Percentiles rank a stretch among this genome's conserved stretches.
Evolutionary conservation across 169 alveolate species (phyloP).

Genomic region (Babesia divergens): DNA sequence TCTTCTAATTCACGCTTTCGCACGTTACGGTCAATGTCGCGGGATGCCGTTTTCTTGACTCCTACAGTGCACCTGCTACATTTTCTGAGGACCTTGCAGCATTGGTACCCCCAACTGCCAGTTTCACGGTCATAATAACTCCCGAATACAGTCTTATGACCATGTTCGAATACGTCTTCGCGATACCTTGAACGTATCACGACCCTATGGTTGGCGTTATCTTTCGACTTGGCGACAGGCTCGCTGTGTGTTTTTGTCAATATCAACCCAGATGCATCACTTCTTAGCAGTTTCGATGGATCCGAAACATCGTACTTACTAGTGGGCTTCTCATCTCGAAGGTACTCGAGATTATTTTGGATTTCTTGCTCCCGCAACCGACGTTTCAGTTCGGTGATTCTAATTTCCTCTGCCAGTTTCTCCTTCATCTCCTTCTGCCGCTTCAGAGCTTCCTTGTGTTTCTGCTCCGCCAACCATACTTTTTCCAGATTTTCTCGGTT

Average conservation of each 20-base stretch:
- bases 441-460: slow-evolving; percentile 85
- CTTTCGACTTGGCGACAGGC: background rate
- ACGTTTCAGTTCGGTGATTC: slow-evolving; percentile 86
- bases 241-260: slow-evolving; percentile 13
- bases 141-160: slow-evolving; percentile 79
- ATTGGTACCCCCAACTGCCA: slow-evolving; percentile 79
- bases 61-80: slow-evolving; percentile 45
- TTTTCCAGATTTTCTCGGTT: slow-evolving; percentile 88
- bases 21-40: background rate
- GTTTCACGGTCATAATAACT: slow-evolving; percentile 71
- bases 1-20: slow-evolving; percentile 5
- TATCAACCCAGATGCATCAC: slow-evolving; percentile 35
- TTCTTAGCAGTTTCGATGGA: background rate
- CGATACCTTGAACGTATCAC: slow-evolving; percentile 69
- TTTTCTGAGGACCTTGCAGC: slow-evolving; percentile 69
- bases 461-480: slow-evolving; percentile 96
- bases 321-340: slow-evolving; percentile 41
- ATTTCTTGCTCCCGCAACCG: slow-evolving; percentile 78
- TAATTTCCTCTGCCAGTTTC: slow-evolving; percentile 92
- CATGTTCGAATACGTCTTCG: slow-evolving; percentile 72
- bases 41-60: background rate
- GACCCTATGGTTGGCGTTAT: slow-evolving; percentile 40
- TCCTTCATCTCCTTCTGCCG: slow-evolving; percentile 88
- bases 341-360: slow-evolving; percentile 60
- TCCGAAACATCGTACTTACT: slow-evolving; percentile 17